These are phyloP conservation scores for Cladosporium sp. DNA, from an alignment of 2,329 filamentous ascomycete genomes.

Conservation along the genomic window DNA sequence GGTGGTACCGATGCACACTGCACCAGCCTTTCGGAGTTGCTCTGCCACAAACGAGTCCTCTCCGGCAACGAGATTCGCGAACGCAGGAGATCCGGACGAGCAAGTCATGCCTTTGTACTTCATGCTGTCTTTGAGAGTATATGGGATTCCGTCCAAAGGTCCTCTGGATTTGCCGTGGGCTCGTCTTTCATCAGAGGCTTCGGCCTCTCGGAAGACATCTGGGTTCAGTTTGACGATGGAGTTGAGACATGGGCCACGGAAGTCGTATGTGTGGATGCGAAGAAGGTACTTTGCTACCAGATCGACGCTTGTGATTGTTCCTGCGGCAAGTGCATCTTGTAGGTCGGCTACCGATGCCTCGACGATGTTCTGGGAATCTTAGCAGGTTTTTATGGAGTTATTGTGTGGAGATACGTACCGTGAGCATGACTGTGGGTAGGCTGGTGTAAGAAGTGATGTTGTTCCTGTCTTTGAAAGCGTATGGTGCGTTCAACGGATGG, in stretches of 20 bases:
- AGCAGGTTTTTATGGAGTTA: background rate
- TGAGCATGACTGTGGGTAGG: background rate
- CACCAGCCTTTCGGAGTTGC: constrained; percentile 52
- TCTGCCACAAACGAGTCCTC: constrained; percentile 57
- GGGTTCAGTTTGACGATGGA: constrained; percentile 54
- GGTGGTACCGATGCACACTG: constrained; percentile 56
- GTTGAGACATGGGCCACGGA: constrained; percentile 46
- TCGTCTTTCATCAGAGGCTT: constrained; percentile 50
- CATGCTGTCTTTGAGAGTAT: constrained; percentile 61
- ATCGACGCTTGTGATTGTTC: constrained; percentile 48
- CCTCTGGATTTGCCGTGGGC: constrained; percentile 41
- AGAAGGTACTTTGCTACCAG: constrained; percentile 50
- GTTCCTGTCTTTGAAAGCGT: background rate
- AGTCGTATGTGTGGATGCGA: constrained; percentile 53
- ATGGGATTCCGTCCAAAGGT: constrained; percentile 59
- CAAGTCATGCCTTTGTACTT: constrained; percentile 57
- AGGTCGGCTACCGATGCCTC: constrained; percentile 53
- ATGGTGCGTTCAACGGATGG: too few relatives aligned
- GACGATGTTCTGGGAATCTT: constrained; percentile 41
- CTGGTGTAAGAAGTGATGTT: background rate
- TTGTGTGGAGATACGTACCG: background rate
- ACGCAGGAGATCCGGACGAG: constrained; percentile 58
- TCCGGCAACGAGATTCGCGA: constrained; percentile 52
- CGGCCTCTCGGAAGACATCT: constrained; percentile 50
- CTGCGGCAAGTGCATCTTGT: constrained; percentile 44